phyloP scores from a whole-genome alignment of 805 yeast species.

The Babjeviella inositovora region DNA sequence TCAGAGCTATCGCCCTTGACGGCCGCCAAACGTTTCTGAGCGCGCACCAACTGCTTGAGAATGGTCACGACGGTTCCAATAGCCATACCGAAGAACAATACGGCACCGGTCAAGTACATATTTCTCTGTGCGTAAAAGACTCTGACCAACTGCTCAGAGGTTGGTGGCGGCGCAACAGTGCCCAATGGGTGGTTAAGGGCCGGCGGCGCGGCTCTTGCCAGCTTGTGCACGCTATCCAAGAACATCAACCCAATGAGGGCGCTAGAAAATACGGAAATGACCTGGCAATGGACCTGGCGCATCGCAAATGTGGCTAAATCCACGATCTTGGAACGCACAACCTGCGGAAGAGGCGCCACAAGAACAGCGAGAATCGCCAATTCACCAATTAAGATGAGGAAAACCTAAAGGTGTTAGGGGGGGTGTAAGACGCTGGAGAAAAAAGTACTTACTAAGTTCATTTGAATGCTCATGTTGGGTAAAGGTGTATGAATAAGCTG shows the following conservation, averaged over 20 bases:
- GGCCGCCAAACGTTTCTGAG: too few species aligned
- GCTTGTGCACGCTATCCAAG: slow-evolving; percentile 23
- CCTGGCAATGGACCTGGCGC: slow-evolving; percentile 17
- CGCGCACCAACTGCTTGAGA: slow-evolving; percentile 27
- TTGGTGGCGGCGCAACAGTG: slow-evolving; percentile 2
- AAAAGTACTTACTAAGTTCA: slow-evolving; percentile 13
- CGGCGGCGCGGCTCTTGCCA: slow-evolving; percentile 7
- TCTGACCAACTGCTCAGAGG: slow-evolving; percentile 12
- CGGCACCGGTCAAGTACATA: slow-evolving; percentile 38
- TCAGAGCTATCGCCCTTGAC: too few species aligned
- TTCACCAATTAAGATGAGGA: slow-evolving; percentile 24
- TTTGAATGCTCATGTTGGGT: slow-evolving; percentile 26
- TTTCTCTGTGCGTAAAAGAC: slow-evolving; percentile 42
- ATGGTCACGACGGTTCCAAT: slow-evolving; percentile 24
- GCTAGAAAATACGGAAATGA: slow-evolving; percentile 21
- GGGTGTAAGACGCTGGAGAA: neutral
- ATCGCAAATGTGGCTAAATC: slow-evolving; percentile 11
- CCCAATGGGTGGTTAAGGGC: slow-evolving; percentile 2
- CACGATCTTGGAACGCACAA: slow-evolving; percentile 19
- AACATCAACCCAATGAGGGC: slow-evolving; percentile 25
- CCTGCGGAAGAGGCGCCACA: slow-evolving; percentile 32
- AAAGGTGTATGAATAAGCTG: too few species aligned
- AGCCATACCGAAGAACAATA: slow-evolving; percentile 26
- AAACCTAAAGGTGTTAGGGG: slow-evolving; percentile 6
- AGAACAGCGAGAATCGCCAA: slow-evolving; percentile 22